Conservation (phyloP, 495 filamentous ascomycete species). For the Penicillium coprophilum region DNA sequence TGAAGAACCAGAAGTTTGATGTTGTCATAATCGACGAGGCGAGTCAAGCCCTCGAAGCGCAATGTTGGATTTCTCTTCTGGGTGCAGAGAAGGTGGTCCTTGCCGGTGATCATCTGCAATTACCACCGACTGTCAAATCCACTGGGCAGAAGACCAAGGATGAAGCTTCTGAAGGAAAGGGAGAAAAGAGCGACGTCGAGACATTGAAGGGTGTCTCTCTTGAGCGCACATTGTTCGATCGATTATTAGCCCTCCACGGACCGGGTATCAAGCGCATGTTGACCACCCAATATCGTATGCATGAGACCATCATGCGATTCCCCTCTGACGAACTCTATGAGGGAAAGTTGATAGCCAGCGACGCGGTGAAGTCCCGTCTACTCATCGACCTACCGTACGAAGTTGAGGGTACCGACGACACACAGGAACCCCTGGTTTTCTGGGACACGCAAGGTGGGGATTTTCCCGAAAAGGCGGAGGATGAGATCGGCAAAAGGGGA, state of each 20-base stretch:
- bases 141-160: constrained; percentile 25
- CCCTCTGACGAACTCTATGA: constrained; percentile 89
- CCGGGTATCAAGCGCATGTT: constrained; percentile 85
- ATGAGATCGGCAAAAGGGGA: constrained; percentile 50
- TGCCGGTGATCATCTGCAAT: constrained; percentile 90
- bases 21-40: constrained; percentile 95
- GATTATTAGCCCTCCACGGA: constrained; percentile 80
- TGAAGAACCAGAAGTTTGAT: constrained; percentile 80
- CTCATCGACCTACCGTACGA: constrained; percentile 77
- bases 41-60: constrained; percentile 91
- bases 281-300: constrained; percentile 99
- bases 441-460: constrained; percentile 95
- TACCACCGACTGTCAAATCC: constrained; percentile 93
- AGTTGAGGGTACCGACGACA: constrained; percentile 82
- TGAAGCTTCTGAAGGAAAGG: constrained; percentile 20
- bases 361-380: constrained; percentile 69
- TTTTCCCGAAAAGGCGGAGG: constrained; percentile 65
- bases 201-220: constrained; percentile 54
- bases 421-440: constrained; percentile 83
- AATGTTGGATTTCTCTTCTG: constrained; percentile 95
- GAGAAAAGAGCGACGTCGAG: constrained; percentile 28
- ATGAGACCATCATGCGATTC: constrained; percentile 91
- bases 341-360: constrained; percentile 71
- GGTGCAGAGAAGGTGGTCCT: constrained; percentile 80
- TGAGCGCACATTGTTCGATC: constrained; percentile 87